Evolutionary conservation across 2,329 filamentous ascomycete genomes (phyloP).

Genomic region (Diaporthe ilicicola): DNA sequence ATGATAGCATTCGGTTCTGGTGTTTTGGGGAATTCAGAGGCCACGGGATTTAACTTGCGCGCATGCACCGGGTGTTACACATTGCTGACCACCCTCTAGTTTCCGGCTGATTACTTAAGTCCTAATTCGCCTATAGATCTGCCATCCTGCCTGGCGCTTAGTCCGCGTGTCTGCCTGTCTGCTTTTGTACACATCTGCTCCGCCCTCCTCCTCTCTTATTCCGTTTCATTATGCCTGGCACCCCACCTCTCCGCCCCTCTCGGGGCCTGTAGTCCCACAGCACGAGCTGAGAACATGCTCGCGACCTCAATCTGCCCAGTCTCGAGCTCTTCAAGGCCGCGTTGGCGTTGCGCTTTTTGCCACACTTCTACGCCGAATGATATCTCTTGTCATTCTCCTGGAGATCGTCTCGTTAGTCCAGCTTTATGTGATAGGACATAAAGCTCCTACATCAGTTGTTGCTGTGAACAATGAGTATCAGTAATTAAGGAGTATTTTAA

Average conservation of each 20-base stretch:
- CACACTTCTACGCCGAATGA: background rate
- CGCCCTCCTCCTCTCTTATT: background rate
- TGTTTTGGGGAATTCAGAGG: background rate
- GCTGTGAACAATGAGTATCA: background rate
- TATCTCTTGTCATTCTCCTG: slow-evolving; percentile 12
- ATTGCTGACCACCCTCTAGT: slow-evolving; percentile 5
- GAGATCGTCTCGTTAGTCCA: background rate
- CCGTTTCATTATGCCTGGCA: too few relatives aligned
- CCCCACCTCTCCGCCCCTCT: background rate
- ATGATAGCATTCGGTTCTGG: background rate
- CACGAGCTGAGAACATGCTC: background rate
- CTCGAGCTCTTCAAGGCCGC: background rate
- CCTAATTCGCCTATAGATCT: background rate
- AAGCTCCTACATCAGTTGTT: slow-evolving; percentile 8
- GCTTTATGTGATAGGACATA: background rate
- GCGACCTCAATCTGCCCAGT: background rate
- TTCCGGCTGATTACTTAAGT: too few relatives aligned
- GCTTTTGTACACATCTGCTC: slow-evolving; percentile 2
- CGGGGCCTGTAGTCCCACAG: background rate
- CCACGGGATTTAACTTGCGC: background rate
- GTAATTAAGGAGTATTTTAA: background rate
- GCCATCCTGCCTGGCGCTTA: background rate
- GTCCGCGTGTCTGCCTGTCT: background rate
- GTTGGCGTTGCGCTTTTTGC: background rate
- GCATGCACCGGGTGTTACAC: background rate